Conservation (phyloP, 129 eudicot genomes). For the Helianthus tuberosus region DNA sequence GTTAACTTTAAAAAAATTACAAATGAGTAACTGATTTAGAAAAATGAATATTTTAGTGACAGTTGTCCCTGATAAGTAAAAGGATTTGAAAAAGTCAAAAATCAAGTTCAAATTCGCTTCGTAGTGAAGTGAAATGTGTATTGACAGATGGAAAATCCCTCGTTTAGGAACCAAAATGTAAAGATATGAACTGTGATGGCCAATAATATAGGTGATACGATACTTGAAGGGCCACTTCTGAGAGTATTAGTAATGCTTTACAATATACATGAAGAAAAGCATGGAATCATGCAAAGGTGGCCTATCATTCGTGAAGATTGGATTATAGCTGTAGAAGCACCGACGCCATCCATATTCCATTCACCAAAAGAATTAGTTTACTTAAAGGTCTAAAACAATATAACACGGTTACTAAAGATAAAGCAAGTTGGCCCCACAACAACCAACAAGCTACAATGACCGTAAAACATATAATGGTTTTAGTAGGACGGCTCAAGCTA, state of each 20-base stretch:
- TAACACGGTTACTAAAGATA: background rate
- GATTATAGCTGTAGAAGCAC: conserved; percentile 30
- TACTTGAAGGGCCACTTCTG: too few relatives aligned
- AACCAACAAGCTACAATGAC: too few relatives aligned
- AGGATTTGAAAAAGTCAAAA: too few relatives aligned
- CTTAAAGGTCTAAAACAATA: background rate
- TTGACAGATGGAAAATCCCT: background rate
- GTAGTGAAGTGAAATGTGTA: too few relatives aligned
- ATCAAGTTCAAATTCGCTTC: too few relatives aligned
- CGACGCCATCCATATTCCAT: background rate
- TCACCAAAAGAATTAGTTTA: background rate
- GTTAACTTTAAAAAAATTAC: too few relatives aligned
- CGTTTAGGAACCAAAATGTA: background rate
- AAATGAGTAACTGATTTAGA: too few relatives aligned
- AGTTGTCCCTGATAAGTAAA: too few relatives aligned
- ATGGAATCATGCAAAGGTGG: conserved; percentile 28
- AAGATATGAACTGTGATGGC: background rate
- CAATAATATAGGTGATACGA: too few relatives aligned
- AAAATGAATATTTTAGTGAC: too few relatives aligned
- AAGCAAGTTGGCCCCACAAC: background rate
- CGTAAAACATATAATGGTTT: too few relatives aligned
- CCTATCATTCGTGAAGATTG: conserved; percentile 9
- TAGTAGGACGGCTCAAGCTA: too few relatives aligned
- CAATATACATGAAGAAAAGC: conserved; percentile 1
- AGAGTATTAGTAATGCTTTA: background rate